Conservation (phyloP, 768 basidiomycete species). For the Lentinus tigrinus region DNA sequence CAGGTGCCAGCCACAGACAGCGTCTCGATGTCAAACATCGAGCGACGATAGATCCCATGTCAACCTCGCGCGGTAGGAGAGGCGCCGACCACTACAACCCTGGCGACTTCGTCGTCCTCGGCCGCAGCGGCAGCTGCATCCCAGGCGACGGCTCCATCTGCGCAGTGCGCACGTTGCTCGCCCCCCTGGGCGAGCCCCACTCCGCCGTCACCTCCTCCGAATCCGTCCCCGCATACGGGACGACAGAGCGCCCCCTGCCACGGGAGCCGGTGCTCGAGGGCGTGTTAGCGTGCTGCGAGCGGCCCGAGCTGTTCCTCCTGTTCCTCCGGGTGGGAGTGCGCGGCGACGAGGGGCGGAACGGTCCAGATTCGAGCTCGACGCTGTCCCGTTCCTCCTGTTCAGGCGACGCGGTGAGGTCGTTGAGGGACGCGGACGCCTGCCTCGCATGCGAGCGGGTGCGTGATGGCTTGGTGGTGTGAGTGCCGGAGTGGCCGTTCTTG, state of each 20-base stretch:
- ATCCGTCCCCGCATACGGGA: slow-evolving; percentile 1
- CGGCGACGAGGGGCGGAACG: background rate
- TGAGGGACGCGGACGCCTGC: slow-evolving; percentile 1
- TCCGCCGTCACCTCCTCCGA: background rate
- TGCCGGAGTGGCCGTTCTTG: background rate
- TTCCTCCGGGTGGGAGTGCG: background rate
- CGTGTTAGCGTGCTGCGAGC: background rate
- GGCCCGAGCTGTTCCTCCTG: slow-evolving; percentile 5
- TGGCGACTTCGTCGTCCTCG: slow-evolving; percentile 1
- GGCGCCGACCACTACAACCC: background rate
- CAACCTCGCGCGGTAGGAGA: no score
- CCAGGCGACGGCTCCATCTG: slow-evolving; percentile 30
- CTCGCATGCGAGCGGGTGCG: background rate
- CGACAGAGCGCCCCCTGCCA: background rate
- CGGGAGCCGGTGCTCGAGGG: background rate
- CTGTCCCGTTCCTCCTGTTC: slow-evolving; percentile 4
- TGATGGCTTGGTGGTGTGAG: background rate
- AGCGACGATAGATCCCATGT: no score
- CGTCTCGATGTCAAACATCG: no score
- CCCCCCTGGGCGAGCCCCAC: background rate
- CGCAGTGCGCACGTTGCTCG: slow-evolving; percentile 22
- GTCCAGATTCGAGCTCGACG: slow-evolving; percentile 11
- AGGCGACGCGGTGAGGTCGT: background rate
- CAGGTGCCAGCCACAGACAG: no score
- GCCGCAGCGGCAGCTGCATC: slow-evolving; percentile 27